These are phyloP conservation scores for Chlorella ohadii DNA, from an alignment of 139 green algal species.

Conservation along the genomic window DNA sequence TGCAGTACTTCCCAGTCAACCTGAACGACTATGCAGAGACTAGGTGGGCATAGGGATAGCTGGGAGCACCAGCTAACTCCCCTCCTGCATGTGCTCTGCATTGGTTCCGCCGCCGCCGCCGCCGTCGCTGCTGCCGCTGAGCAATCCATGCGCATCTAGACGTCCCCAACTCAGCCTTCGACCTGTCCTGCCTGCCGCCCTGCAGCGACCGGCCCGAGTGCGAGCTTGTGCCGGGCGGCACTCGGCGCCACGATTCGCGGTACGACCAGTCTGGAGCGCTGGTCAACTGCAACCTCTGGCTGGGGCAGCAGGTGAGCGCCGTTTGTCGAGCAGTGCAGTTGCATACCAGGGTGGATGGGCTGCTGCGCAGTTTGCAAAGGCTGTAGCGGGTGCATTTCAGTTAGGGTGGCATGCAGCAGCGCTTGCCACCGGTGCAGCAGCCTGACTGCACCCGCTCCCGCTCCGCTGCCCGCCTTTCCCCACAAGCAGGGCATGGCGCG, in stretches of 20 bases:
- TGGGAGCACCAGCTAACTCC: too few species aligned
- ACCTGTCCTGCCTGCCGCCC: background rate
- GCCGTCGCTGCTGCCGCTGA: background rate
- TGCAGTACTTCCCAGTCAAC: constrained; percentile 7
- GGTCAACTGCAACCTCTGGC: constrained; percentile 32
- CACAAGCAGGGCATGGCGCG: constrained; percentile 33
- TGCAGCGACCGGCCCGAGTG: constrained; percentile 19
- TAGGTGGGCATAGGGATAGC: background rate
- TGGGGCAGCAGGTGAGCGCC: constrained; percentile 23
- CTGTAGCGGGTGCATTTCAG: too few species aligned
- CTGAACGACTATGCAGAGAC: constrained; percentile 1
- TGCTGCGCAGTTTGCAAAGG: too few species aligned
- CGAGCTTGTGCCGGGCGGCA: background rate
- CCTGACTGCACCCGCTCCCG: too few species aligned
- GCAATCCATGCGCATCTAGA: too few species aligned
- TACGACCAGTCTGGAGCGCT: background rate
- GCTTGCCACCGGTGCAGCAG: too few species aligned
- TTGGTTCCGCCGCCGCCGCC: background rate
- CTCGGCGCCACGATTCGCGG: background rate
- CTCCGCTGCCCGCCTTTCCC: too few species aligned
- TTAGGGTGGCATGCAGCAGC: too few species aligned
- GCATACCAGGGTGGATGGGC: too few species aligned
- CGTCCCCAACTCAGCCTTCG: too few species aligned
- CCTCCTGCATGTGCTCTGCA: too few species aligned
- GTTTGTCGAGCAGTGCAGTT: too few species aligned